Evolutionary conservation across 495 filamentous ascomycete genomes (phyloP).

Genomic region (Trichocladium antarcticum): DNA sequence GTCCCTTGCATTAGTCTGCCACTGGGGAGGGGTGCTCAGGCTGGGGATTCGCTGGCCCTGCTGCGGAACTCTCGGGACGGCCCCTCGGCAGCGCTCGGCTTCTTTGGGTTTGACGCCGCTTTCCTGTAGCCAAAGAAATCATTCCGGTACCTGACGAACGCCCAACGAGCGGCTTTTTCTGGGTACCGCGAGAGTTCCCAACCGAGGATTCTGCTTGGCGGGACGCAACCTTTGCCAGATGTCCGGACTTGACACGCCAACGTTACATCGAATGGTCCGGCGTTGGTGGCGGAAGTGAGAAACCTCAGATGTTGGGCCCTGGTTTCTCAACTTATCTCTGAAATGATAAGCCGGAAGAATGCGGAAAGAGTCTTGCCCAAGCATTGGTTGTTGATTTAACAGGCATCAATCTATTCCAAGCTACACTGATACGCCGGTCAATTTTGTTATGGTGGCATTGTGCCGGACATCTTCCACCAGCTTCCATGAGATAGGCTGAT

Average conservation of each 20-base stretch:
- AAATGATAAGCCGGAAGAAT: too few species aligned
- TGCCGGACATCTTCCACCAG: too few species aligned
- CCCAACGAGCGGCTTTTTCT: neutral
- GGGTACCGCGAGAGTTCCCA: neutral
- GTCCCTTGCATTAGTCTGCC: constrained; percentile 15
- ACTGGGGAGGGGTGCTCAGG: neutral
- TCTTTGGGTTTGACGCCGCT: neutral
- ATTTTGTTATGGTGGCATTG: too few species aligned
- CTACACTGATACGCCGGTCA: too few species aligned
- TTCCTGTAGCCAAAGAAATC: neutral
- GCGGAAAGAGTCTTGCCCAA: too few species aligned
- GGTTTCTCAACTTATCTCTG: too few species aligned
- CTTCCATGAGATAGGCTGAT: too few species aligned
- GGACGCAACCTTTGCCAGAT: too few species aligned
- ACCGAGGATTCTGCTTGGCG: too few species aligned
- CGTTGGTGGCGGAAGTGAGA: neutral
- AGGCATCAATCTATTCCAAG: too few species aligned
- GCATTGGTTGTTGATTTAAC: too few species aligned
- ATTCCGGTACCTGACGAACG: neutral
- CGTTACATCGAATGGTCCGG: neutral
- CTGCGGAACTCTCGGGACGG: neutral
- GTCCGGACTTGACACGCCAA: too few species aligned
- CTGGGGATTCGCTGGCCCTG: constrained; percentile 2
- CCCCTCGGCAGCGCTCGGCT: neutral
- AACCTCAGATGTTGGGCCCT: neutral